Base-by-base conservation (phyloP, 2,329 filamentous ascomycete species). In the Trichoderma sp. region DNA sequence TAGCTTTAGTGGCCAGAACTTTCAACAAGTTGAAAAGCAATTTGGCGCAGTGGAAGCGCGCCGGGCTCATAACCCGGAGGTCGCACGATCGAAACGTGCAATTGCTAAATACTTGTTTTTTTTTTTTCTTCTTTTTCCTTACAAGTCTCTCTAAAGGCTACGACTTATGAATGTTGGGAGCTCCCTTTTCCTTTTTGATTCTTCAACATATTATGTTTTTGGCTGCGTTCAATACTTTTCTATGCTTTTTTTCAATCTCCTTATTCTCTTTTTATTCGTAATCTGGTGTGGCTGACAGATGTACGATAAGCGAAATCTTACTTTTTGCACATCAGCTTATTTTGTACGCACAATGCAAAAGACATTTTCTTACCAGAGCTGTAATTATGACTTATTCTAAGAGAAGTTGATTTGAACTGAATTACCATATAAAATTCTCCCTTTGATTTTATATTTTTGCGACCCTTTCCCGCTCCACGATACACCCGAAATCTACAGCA, bases 11-110 rank as follows among this genome's bases (percentile, higher is more conserved):
- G 49, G 6, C 1, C 24, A 1, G 1, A 14, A 0, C 2, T 53
- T 21, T 13, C 59, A 68, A 56, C 67, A 56, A 68, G 59, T 63
- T 29, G 19, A 59, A 19, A 74, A 74, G 72, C 72, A 74, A 75
- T 75, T 75, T 75, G 74, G 74, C 74, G 74, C 74, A 75, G 74
- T 74, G 74, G 74, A 75, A 75, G 74, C 74, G 74, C 74, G 71
- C 73, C 73, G 73, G 73, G 73, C 73, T 74, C 73, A 74, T 75
- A 75, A 75, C 74, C 74, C 74, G 74, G 74, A 75, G 74, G 74
- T 71, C 73, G 70, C 70, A 74, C 72, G 74, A 75, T 75, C 74
- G 74, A 75, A 75, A 75, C 74, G 73, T 74, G 72, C 70, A 77
- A 76, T 76, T 77, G 75, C 76, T 77, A 77, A 4, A 33, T 60